Base-by-base conservation (phyloP, 805 yeast species). In the Yarrowia deformans region DNA sequence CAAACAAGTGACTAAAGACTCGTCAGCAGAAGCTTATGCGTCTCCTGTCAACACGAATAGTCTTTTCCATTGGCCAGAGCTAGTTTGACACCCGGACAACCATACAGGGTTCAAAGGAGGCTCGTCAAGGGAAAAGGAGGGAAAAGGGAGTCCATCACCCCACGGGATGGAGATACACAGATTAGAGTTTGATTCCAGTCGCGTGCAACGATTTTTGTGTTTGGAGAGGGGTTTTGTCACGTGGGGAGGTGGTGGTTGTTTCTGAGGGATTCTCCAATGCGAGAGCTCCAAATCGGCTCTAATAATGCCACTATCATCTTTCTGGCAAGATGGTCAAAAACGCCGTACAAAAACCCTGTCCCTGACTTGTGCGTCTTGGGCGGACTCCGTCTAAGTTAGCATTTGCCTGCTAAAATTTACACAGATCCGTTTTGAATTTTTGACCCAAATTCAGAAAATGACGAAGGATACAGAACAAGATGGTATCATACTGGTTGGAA, bases 1-100 rank as follows among this genome's bases (percentile, higher is more conserved):
- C 18, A 5, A 29, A 23, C 1, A n/a, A 4, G 8, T 52, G 56
- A 54, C 45, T 54, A 39, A 39, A 35, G 2, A 6, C 23, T 35
- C 18, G 35, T 54, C 60, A 52, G 7, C 56, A n/a, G 56, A 34
- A 49, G 56, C 42, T 52, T 52, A 52, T 35, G 56, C 7, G 5
- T 9, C 56, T 6, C 14, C 14, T 14, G 12, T 10, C 19, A 35
- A n/a, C 9, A n/a, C 4, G n/a, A 18, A 52, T 52, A 34, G 29
- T 13, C n/a, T 35, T 23, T 52, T 52, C 29, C 8, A 34, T 34
- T 34, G 56, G 56, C 29, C 29, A 52, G 56, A 52, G 56, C 56
- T 52, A 52, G 42, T 50, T 50, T 50, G n/a, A 50, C 34, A 40
- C 39, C 40, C 29, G 54, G 8, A 32, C 9, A 16, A 49, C 14